Evolutionary conservation across 371 early-diverging fungal genomes (phyloP), one percentile per base, ranked within the genome.

Genomic region (Apophysomyces elegans): DNA sequence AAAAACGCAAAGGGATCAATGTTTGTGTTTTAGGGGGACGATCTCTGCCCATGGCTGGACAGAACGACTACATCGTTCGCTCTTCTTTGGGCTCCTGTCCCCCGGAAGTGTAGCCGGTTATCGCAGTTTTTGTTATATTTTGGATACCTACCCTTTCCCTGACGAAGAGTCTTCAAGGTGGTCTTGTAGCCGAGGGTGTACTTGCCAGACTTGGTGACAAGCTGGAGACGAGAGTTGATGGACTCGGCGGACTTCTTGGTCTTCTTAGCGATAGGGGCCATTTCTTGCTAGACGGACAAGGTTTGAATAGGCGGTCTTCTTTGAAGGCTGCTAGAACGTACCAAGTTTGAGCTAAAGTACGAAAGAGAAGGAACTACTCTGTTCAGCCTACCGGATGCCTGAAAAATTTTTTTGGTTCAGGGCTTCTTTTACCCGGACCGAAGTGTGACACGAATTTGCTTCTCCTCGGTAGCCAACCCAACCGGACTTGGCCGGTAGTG

Each of bases 151-250:
- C 94, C 87, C 90, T 97, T 98, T 82, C 98, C 98, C 76, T 93
- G 90, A 76, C 99, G 94, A 74, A 99, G 85, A 68, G 93, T 88
- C 92, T 97, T 96, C 81, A 99, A 90, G 79, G 98, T 97, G 72
- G 95, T 92, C 91, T 96, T 96, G 94, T 97, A 96, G 65, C 99
- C 99, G 66, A 99, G 91, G 73, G 90, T 86, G 88, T 93, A 93
- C 90, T 98, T 98, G 79, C 99, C 99, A 81, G 93, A 92, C 94
- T 98, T 98, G 95, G 96, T 97, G 73, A 98, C 99, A 70, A 99
- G 93, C 70, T 95, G 94, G 78, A 99, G 90, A 79, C 96, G 93
- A 77, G 96, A 90, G 95, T 97, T 98, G 92, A 99, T 96, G 86
- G 90, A 90, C 87, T 99, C 97, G 65, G 86, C 79, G 72, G 88